A percentile compares a stretch with the other conserved stretches of the same genome.
These are phyloP conservation scores for Yamadazyma kitorensis DNA, from an alignment of 805 yeast genomes.

Conservation along the genomic window DNA sequence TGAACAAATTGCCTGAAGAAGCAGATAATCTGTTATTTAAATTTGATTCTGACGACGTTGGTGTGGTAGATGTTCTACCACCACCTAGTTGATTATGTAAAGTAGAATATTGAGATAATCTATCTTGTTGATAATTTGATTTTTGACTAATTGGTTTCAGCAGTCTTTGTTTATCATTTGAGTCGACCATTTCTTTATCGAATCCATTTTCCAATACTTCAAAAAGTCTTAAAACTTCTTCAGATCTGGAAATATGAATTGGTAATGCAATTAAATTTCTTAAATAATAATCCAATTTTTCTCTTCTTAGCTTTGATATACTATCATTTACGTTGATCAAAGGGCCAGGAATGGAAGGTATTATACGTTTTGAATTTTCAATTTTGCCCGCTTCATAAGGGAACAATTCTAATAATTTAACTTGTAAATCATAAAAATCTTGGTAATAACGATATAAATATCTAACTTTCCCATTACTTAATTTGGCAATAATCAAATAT, in stretches of 20 bases:
- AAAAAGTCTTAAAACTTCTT: slow-evolving; percentile 69
- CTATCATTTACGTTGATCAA: slow-evolving; percentile 83
- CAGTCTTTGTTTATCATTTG: slow-evolving; percentile 16
- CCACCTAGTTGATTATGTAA: slow-evolving; percentile 17
- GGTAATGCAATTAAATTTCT: slow-evolving; percentile 69
- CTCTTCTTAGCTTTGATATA: slow-evolving; percentile 51
- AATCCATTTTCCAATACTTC: slow-evolving; percentile 57
- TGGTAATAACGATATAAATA: slow-evolving; percentile 86
- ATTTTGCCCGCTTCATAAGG: slow-evolving; percentile 92
- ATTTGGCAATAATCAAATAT: slow-evolving; percentile 68
- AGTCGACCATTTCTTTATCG: slow-evolving; percentile 48
- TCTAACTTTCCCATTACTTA: slow-evolving; percentile 67
- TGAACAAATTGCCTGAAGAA: slow-evolving; percentile 6
- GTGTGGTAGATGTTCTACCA: slow-evolving; percentile 23
- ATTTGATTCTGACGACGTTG: slow-evolving; percentile 23
- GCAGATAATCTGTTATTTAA: slow-evolving; percentile 9
- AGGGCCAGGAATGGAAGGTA: slow-evolving; percentile 97
- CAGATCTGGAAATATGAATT: slow-evolving; percentile 65
- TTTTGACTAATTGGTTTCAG: slow-evolving; percentile 39
- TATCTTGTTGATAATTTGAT: slow-evolving; percentile 48
- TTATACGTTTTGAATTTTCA: slow-evolving; percentile 68
- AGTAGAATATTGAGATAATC: slow-evolving; percentile 50
- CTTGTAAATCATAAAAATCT: slow-evolving; percentile 94
- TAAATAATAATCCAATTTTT: slow-evolving; percentile 52
- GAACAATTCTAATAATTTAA: slow-evolving; percentile 72